phyloP scores from a whole-genome alignment of 2,329 filamentous ascomycete species.

The Ascochyta clinopodiicola region DNA sequence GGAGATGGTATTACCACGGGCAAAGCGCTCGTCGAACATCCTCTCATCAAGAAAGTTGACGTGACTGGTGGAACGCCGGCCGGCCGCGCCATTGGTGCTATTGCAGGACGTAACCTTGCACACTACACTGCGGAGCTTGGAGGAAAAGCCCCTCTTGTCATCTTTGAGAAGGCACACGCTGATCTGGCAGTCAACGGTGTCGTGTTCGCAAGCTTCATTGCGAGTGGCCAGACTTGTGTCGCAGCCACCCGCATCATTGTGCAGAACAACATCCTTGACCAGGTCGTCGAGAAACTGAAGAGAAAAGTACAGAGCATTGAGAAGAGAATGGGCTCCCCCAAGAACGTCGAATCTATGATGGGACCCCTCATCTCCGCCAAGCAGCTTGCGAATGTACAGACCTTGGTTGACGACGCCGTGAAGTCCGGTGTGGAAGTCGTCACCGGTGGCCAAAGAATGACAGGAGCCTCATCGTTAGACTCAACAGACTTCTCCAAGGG shows the following conservation, averaged over 20 bases:
- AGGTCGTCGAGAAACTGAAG: conserved; percentile 50
- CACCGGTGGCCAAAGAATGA: conserved; percentile 59
- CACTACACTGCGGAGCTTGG: conserved; percentile 48
- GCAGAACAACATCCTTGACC: conserved; percentile 52
- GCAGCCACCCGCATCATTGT: conserved; percentile 63
- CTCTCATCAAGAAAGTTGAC: conserved; percentile 48
- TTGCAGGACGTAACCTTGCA: conserved; percentile 44
- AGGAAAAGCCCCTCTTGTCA: conserved; percentile 47
- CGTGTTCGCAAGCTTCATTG: conserved; percentile 56
- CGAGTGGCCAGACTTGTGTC: conserved; percentile 63
- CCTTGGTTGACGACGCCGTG: conserved; percentile 46
- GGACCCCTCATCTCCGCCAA: conserved; percentile 67
- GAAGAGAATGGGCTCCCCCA: conserved; percentile 63
- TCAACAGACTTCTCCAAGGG: conserved; percentile 59
- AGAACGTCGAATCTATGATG: conserved; percentile 66
- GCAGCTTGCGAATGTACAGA: conserved; percentile 50
- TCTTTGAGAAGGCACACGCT: conserved; percentile 47
- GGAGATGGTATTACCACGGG: conserved; percentile 45
- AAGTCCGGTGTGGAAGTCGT: conserved; percentile 51
- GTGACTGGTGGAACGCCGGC: conserved; percentile 49
- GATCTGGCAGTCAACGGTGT: conserved; percentile 49
- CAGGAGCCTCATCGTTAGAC: conserved; percentile 58
- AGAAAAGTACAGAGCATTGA: conserved; percentile 59
- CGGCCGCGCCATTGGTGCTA: conserved; percentile 46
- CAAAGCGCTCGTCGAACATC: conserved; percentile 46